These are phyloP conservation scores for Termitomyces sp. DNA, from an alignment of 768 basidiomycete species.

Conservation along the genomic window DNA sequence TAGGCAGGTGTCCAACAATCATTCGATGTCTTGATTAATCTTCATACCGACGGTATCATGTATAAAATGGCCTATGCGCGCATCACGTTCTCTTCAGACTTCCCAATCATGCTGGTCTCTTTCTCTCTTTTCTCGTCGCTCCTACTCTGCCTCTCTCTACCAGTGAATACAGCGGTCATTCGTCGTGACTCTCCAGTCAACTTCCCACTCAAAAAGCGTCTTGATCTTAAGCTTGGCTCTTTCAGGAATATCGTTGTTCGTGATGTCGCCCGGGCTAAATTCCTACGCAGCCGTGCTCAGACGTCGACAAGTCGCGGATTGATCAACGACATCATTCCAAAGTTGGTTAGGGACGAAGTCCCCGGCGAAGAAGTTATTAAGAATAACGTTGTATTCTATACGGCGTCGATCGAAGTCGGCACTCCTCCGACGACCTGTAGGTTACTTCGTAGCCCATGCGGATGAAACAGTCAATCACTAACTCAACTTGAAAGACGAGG, in stretches of 20 bases:
- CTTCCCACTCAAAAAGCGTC: constrained; percentile 44
- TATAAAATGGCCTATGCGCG: not conserved
- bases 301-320: constrained; percentile 24
- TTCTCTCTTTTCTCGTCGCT: constrained; percentile 36
- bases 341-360: constrained; percentile 17
- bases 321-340: not conserved
- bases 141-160: constrained; percentile 38
- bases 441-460: constrained; percentile 3
- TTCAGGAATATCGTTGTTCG: constrained; percentile 39
- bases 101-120: not conserved
- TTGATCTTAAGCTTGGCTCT: constrained; percentile 37
- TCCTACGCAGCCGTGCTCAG: constrained; percentile 31
- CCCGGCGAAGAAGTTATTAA: constrained; percentile 32
- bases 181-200: constrained; percentile 30
- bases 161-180: constrained; percentile 36
- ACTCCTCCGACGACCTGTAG: constrained; percentile 46
- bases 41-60: not conserved
- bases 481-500: constrained; percentile 29
- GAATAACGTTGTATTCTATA: constrained; percentile 34
- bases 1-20: not conserved
- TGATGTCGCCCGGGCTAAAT: constrained; percentile 44
- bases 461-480: not conserved
- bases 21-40: not conserved
- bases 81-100: not conserved
- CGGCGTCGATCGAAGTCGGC: constrained; percentile 45